These are phyloP conservation scores for Leucosporidium creatinivorum DNA, from an alignment of 768 basidiomycete species.

Conservation along the genomic window DNA sequence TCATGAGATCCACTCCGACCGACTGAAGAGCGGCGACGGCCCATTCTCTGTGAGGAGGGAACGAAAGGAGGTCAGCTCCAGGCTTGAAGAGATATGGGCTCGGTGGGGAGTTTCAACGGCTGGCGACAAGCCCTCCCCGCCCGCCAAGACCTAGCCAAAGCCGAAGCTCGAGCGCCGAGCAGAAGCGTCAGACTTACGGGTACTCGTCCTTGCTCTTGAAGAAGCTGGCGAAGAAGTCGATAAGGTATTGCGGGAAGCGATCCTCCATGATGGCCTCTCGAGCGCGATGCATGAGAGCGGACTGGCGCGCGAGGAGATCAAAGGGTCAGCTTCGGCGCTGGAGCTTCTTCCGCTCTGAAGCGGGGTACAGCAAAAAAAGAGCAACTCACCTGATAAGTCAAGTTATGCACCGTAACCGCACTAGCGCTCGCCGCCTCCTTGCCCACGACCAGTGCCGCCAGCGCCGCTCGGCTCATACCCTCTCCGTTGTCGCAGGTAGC, in stretches of 20 bases:
- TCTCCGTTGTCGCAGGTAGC: slow-evolving; percentile 60
- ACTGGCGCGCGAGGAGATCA: neutral
- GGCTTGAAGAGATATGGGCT: too few relatives aligned
- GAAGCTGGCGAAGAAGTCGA: slow-evolving; percentile 66
- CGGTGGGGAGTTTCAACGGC: too few relatives aligned
- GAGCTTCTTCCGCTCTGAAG: too few relatives aligned
- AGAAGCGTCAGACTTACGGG: slow-evolving; percentile 18
- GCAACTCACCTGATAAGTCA: slow-evolving; percentile 21
- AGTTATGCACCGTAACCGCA: slow-evolving; percentile 39
- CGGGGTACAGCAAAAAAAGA: neutral
- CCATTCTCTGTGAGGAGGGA: slow-evolving; percentile 50
- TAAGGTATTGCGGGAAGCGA: slow-evolving; percentile 69
- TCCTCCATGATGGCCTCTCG: slow-evolving; percentile 71
- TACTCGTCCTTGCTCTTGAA: slow-evolving; percentile 65
- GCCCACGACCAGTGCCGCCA: slow-evolving; percentile 62
- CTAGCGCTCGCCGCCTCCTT: slow-evolving; percentile 81
- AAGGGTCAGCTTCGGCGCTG: neutral
- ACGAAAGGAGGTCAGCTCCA: too few relatives aligned
- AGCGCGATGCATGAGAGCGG: slow-evolving; percentile 66
- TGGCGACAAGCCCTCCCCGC: too few relatives aligned
- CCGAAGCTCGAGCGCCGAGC: too few relatives aligned
- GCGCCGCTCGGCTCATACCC: slow-evolving; percentile 61
- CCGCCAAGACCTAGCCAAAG: too few relatives aligned
- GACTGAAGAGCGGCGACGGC: slow-evolving; percentile 73
- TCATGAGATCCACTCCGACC: slow-evolving; percentile 75